Evolutionary conservation across 805 yeast genomes (phyloP).

Genomic region (Saturnispora kantuleensis): DNA sequence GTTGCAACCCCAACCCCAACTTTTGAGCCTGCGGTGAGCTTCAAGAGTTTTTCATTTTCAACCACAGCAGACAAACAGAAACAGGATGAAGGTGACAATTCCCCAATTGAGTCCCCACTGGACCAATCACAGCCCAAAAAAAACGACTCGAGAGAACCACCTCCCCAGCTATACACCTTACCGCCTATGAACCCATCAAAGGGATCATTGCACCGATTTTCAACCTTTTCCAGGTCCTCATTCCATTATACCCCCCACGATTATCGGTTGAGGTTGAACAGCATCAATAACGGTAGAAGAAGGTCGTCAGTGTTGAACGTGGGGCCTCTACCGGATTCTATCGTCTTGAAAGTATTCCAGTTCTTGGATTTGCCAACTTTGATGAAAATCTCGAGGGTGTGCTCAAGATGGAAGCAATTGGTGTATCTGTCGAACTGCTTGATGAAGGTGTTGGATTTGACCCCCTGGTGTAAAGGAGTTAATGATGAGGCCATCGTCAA

Average conservation of each 20-base stretch:
- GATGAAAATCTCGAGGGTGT: slow-evolving; percentile 49
- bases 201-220: slow-evolving; percentile 22
- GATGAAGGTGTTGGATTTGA: slow-evolving; percentile 43
- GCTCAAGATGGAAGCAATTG: slow-evolving; percentile 61
- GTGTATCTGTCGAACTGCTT: slow-evolving; percentile 47
- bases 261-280: slow-evolving; percentile 41
- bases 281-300: slow-evolving; percentile 34
- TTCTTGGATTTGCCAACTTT: slow-evolving; percentile 45
- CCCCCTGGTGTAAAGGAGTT: slow-evolving; percentile 51
- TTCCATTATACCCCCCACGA: slow-evolving; percentile 48
- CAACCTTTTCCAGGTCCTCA: slow-evolving; percentile 16
- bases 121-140: neutral
- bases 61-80: neutral
- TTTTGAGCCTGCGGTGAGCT: neutral
- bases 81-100: neutral
- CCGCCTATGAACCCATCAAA: slow-evolving; percentile 22
- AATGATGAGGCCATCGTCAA: slow-evolving; percentile 47
- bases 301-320: slow-evolving; percentile 48
- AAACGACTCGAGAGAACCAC: neutral
- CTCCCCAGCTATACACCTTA: slow-evolving; percentile 6
- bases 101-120: neutral
- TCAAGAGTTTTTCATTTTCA: slow-evolving; percentile 8
- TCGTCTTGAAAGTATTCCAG: slow-evolving; percentile 45
- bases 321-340: slow-evolving; percentile 53
- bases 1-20: neutral